Conservation (phyloP, 345 rosid species). For the Eucalyptus brandiana region DNA sequence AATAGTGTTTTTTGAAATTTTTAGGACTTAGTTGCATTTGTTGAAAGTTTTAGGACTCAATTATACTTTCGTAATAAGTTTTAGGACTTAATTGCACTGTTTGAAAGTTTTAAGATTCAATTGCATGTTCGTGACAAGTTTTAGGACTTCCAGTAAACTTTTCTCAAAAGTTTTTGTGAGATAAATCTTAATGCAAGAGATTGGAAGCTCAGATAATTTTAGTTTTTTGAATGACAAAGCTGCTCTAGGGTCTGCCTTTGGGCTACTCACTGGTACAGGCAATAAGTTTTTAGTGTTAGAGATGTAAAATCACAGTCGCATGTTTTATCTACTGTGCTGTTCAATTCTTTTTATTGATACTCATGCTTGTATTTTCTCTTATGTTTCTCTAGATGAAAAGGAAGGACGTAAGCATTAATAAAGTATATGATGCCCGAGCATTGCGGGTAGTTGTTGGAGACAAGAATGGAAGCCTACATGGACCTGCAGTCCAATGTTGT, state of each 20-base stretch:
- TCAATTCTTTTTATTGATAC: not conserved
- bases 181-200: not conserved
- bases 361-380: not conserved
- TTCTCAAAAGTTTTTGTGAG: not conserved
- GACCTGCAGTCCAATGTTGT: constrained; percentile 67
- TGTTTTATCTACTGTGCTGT: not conserved
- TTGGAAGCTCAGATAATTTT: not conserved
- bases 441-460: constrained; percentile 71
- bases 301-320: not conserved
- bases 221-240: not conserved
- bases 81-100: no score
- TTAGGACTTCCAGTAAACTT: no score
- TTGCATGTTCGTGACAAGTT: no score
- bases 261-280: not conserved
- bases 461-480: constrained; percentile 56
- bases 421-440: constrained; percentile 69
- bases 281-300: not conserved
- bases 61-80: no score
- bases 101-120: no score
- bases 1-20: no score
- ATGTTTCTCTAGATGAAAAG: constrained; percentile 46
- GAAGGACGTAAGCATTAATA: constrained; percentile 48
- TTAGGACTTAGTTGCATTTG: no score
- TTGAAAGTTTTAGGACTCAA: no score
- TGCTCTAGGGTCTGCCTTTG: not conserved